Evolutionary conservation across 2,329 filamentous ascomycete genomes (phyloP).

Genomic region (Paecilomyces formosus): DNA sequence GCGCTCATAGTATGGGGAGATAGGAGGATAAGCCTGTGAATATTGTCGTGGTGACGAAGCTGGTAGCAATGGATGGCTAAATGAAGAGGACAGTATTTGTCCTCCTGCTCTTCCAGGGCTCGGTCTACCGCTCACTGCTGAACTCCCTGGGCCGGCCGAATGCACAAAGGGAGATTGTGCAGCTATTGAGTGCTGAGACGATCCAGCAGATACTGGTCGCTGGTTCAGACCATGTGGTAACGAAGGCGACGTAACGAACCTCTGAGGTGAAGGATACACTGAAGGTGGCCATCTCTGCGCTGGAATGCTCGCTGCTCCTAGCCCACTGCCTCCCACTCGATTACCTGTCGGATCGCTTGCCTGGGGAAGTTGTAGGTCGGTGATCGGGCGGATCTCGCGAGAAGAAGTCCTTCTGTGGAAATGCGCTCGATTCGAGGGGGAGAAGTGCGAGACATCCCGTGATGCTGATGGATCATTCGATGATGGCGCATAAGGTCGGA

Average conservation of each 20-base stretch:
- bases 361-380: slow-evolving; percentile 25
- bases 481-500: slow-evolving; percentile 22
- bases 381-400: slow-evolving; percentile 30
- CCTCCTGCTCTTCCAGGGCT: slow-evolving; percentile 17
- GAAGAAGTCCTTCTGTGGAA: slow-evolving; percentile 28
- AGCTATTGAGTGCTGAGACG: slow-evolving; percentile 16
- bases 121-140: slow-evolving; percentile 14
- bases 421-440: slow-evolving; percentile 14
- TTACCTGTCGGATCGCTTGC: slow-evolving; percentile 5
- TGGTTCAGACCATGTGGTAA: slow-evolving; percentile 18
- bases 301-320: slow-evolving; percentile 15
- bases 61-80: slow-evolving; percentile 18
- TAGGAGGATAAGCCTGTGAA: slow-evolving; percentile 17
- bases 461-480: slow-evolving; percentile 17
- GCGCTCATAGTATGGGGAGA: slow-evolving; percentile 20
- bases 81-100: slow-evolving; percentile 17
- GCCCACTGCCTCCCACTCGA: slow-evolving; percentile 11
- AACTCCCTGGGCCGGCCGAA: slow-evolving; percentile 10
- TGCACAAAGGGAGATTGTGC: slow-evolving; percentile 5
- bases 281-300: slow-evolving; percentile 25
- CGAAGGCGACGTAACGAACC: slow-evolving; percentile 18
- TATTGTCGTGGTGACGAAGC: slow-evolving; percentile 27
- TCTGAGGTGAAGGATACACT: slow-evolving; percentile 19
- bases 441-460: slow-evolving; percentile 15
- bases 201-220: slow-evolving; percentile 25